Evolutionary conservation across 2,329 filamentous ascomycete genomes (phyloP).

Genomic region (Pseudopithomyces chartarum): DNA sequence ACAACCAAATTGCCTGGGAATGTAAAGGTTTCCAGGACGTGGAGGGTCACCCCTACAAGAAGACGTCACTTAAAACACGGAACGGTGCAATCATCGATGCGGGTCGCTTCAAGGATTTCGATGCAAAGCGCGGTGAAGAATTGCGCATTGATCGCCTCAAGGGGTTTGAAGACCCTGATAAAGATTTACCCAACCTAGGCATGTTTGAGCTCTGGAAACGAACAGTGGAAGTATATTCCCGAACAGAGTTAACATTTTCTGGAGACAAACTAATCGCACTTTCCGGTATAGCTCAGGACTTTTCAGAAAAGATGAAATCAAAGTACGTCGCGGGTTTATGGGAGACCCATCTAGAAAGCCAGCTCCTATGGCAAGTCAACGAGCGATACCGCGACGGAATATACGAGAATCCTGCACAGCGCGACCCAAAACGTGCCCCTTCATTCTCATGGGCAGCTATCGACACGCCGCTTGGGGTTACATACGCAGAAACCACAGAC

Average conservation of each 20-base stretch:
- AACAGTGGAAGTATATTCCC: constrained; percentile 20
- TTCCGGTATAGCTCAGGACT: constrained; percentile 15
- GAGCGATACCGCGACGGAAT: constrained; percentile 1
- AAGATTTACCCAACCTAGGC: not conserved
- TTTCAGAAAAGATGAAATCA: not conserved
- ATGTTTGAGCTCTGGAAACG: constrained; percentile 15
- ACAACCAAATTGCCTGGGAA: constrained; percentile 22
- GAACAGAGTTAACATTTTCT: constrained; percentile 11
- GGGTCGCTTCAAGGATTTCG: constrained; percentile 9
- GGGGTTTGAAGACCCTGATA: constrained; percentile 3
- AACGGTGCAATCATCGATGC: constrained; percentile 1
- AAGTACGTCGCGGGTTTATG: constrained; percentile 22
- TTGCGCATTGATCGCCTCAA: constrained; percentile 1
- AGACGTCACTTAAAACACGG: constrained; percentile 7
- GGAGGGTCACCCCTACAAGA: constrained; percentile 12
- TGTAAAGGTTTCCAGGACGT: constrained; percentile 14
- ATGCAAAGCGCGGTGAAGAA: not conserved
- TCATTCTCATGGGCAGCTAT: constrained; percentile 21
- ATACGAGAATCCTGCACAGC: constrained; percentile 2
- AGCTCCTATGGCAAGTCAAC: constrained; percentile 20
- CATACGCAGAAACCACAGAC: constrained; percentile 15
- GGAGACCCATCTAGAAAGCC: constrained; percentile 15
- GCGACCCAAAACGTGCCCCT: constrained; percentile 9
- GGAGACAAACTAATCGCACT: constrained; percentile 22
- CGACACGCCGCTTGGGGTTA: constrained; percentile 12